Evolutionary conservation across 352 stramenopile genomes (phyloP), one percentile per base, ranked within the genome.

Genomic region (Phytophthora pisi): DNA sequence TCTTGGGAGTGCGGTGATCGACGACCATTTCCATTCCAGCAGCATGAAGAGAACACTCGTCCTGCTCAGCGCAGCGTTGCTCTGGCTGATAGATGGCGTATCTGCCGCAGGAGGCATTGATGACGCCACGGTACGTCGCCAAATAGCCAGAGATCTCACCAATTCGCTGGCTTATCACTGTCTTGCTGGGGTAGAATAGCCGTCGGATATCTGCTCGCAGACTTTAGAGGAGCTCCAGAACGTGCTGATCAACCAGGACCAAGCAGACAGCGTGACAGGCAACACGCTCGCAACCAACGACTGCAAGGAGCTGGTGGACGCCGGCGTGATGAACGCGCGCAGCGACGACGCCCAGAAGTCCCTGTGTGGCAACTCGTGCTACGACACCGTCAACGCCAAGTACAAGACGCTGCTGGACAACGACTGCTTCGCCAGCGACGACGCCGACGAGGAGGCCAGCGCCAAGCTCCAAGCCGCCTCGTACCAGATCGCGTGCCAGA

Each of bases 401-500:
- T 92, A 92, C 72, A 82, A 84, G 23, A 72, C 58, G 6, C 46
- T 95, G 51, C 69, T 93, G 34, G 74, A 81, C 31, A 90, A 90
- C 51, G 51, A 90, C 54, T 93, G 85, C 68, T 93, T 88, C 34
- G 65, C 66, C 2, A 86, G 75, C 49, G 50, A 68, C 7, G 81
- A 92, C 58, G 63, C 56, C 5, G 83, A 91, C 57, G 78, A 90
- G 55, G 67, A 76, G 0, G 87, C 84, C 8, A 91, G 73, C 60
- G 77, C 69, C 10, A 75, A 74, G 8, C 61, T 93, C 9, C 81
- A 86, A 54, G 84, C 83, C 4, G 71, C 79, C 2, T 72, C 82
- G 30, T 95, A 92, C 70, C 84, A 95, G 38, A 79, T 92, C 57
- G 83, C 78, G 0, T 93, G 84, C 45, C 87, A 95, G 53, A 84